Evolutionary conservation across 441 rosid genomes (phyloP), one percentile per base, ranked within the genome.

Genomic region (Pelargonium citronellum): DNA sequence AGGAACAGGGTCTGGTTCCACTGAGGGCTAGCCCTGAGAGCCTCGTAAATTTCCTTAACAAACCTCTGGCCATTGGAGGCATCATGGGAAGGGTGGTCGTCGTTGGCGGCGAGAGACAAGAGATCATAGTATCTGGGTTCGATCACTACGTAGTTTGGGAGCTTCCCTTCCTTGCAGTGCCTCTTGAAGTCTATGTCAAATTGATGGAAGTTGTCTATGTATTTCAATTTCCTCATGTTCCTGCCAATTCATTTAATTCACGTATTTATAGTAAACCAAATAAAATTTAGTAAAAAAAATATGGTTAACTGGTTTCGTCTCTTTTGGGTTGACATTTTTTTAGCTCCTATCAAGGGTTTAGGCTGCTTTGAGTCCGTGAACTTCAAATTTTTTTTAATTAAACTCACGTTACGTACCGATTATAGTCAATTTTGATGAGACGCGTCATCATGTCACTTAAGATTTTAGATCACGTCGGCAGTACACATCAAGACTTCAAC

Each of bases 41-140:
- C 86, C 78, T 93, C 96, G 53, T 93, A 91, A 4, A 93, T 92
- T 72, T 88, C 85, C 76, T 89, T 93, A 0, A 89, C 87, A 39
- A 91, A 83, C 41, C 77, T 87, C 77, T 91, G 97, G 11, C 97
- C 97, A 34, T 89, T 84, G 0, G 83, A 85, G 71, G 91, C 77
- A 61, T 89, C 94, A 55, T 93, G 94, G 39, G 89, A 82, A 1
- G 97, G 97, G 67, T 93, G 97, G 41, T 91, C 98, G 55, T 93
- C 98, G 16, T 87, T 89, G 30, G 89, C 97, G 1, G 88, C 86
- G 9, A 83, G 37, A 0, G 83, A 77, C 53, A 80, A 7, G 24
- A 88, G 53, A 75, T 89, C 88, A 61, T 75, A 85, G 67, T 75
- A 93, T 53, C 97, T 80, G 8, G 83, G 97, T 75, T 91, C 96